Conservation (phyloP, 78 protist genomes). For the Dictyostelium discoideum region dicty_2.7 NC_007089.4:3429001-3429500, state of each 20-base stretch:
- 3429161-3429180: background rate
- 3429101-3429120: background rate
- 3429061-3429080: too few species aligned
- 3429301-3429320: background rate
- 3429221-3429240: too few species aligned
- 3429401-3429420: background rate
- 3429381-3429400: background rate
- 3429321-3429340: background rate
- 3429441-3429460: too few species aligned
- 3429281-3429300: too few species aligned
- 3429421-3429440: background rate
- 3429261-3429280: too few species aligned
- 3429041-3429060: too few species aligned
- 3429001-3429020: background rate
- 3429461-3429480: background rate
- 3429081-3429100: background rate
- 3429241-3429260: too few species aligned
- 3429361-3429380: background rate
- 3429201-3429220: too few species aligned
- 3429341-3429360: background rate
- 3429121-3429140: background rate
- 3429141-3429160: background rate
- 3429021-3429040: background rate
- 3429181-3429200: background rate
- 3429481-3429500: constrained; percentile 31